These are phyloP conservation scores for Leucocoprinus sp. DNA, from an alignment of 768 basidiomycete species.

Conservation along the genomic window DNA sequence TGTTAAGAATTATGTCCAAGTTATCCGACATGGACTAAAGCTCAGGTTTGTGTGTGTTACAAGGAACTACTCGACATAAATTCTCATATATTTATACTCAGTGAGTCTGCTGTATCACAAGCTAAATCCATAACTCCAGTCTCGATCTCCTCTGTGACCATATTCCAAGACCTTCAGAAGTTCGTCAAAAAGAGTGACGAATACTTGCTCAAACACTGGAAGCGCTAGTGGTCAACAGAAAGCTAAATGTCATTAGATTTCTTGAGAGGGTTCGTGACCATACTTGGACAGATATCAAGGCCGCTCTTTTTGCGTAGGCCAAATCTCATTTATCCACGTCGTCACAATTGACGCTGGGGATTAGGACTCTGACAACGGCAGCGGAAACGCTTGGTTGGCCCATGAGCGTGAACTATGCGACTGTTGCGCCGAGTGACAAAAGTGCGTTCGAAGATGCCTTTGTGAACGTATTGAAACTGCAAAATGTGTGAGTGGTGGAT, in stretches of 20 bases:
- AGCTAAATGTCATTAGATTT: conserved; percentile 53
- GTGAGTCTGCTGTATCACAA: conserved; percentile 52
- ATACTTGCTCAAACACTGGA: conserved; percentile 37
- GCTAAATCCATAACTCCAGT: conserved; percentile 34
- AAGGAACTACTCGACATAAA: background rate
- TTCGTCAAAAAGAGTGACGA: conserved; percentile 47
- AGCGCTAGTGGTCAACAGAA: conserved; percentile 38
- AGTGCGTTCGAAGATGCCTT: conserved; percentile 71
- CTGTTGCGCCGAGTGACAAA: conserved; percentile 41
- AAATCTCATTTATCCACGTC: background rate
- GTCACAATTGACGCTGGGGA: background rate
- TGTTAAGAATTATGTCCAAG: conserved; percentile 66
- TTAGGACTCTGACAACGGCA: conserved; percentile 52
- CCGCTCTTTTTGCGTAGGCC: conserved; percentile 52
- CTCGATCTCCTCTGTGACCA: conserved; percentile 37
- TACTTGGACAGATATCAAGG: conserved; percentile 76
- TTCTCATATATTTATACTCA: conserved; percentile 20
- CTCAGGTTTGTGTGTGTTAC: conserved; percentile 49
- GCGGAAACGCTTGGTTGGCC: conserved; percentile 88
- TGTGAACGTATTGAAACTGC: conserved; percentile 65
- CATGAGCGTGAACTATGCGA: conserved; percentile 54
- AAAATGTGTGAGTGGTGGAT: conserved; percentile 54
- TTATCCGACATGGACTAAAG: conserved; percentile 61
- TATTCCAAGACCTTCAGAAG: conserved; percentile 53
- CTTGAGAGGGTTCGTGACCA: conserved; percentile 53